phyloP scores from a whole-genome alignment of 2,329 filamentous ascomycete species.

The Phialophora chinensis region DNA sequence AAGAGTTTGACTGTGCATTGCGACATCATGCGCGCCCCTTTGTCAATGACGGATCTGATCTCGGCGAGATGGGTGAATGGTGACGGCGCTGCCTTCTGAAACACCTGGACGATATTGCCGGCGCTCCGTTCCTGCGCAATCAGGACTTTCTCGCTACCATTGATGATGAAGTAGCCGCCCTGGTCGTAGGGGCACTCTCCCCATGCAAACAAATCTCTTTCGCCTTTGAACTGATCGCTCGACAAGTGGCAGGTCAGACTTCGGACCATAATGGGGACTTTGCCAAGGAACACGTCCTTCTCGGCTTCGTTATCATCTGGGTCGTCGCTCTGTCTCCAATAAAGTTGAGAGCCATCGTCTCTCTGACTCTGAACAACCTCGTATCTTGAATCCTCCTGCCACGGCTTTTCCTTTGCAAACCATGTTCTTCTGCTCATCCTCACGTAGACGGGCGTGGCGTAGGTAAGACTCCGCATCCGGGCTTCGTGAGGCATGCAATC shows the following conservation, averaged over 20 bases:
- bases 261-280: constrained; percentile 97
- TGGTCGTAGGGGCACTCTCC: constrained; percentile 99
- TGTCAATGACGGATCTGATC: constrained; percentile 94
- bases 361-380: constrained; percentile 53
- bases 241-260: constrained; percentile 87
- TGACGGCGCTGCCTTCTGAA: constrained; percentile 94
- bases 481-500: constrained; percentile 93
- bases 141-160: constrained; percentile 96
- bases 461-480: constrained; percentile 92
- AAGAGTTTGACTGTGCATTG: constrained; percentile 90
- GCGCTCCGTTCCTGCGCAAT: constrained; percentile 98
- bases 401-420: constrained; percentile 76
- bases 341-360: constrained; percentile 45
- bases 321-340: constrained; percentile 44
- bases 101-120: constrained; percentile 98
- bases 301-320: constrained; percentile 63
- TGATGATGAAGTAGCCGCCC: constrained; percentile 98
- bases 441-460: constrained; percentile 88
- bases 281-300: constrained; percentile 86
- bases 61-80: constrained; percentile 93
- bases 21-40: constrained; percentile 92
- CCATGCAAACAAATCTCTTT: constrained; percentile 84
- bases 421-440: constrained; percentile 85
- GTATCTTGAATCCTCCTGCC: constrained; percentile 67
- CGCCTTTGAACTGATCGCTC: constrained; percentile 53